Evolutionary conservation across 2,329 filamentous ascomycete genomes (phyloP).

Genomic region (Coniosporium tulheliwenetii): DNA sequence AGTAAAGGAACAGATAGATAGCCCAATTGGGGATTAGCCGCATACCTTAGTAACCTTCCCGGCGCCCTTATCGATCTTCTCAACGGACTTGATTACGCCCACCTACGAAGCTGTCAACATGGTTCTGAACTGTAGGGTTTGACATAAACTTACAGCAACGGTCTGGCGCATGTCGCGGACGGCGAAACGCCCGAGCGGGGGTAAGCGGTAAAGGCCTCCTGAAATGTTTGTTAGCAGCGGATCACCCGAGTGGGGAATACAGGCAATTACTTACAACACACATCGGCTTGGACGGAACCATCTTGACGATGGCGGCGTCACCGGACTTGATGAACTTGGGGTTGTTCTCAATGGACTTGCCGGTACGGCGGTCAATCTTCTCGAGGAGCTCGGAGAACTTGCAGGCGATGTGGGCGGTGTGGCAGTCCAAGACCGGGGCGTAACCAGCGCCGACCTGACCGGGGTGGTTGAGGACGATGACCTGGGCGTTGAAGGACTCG

Average conservation of each 20-base stretch:
- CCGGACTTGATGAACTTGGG: slow-evolving; percentile 99
- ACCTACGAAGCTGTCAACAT: neutral
- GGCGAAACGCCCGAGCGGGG: slow-evolving; percentile 72
- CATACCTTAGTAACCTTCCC: neutral
- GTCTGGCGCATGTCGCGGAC: slow-evolving; percentile 77
- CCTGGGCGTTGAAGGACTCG: slow-evolving; percentile 97
- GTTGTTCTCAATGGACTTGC: slow-evolving; percentile 79
- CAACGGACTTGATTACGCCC: neutral
- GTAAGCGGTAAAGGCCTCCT: neutral
- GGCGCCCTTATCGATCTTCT: neutral
- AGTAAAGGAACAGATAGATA: too few species aligned
- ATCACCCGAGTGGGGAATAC: neutral
- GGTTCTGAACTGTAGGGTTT: neutral
- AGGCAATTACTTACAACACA: slow-evolving; percentile 49
- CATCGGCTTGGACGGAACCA: slow-evolving; percentile 99
- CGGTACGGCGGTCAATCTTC: slow-evolving; percentile 99
- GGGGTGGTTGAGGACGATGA: slow-evolving; percentile 99
- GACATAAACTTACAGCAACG: neutral
- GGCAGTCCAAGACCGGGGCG: slow-evolving; percentile 98
- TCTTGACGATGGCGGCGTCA: slow-evolving; percentile 99
- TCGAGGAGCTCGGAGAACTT: slow-evolving; percentile 98
- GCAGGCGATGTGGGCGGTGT: slow-evolving; percentile 99
- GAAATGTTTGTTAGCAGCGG: neutral
- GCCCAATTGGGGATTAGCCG: too few species aligned
- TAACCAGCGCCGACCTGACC: slow-evolving; percentile 99